Evolutionary conservation across 345 rosid genomes (phyloP).

Genomic region (Noccaea caerulescens): DNA sequence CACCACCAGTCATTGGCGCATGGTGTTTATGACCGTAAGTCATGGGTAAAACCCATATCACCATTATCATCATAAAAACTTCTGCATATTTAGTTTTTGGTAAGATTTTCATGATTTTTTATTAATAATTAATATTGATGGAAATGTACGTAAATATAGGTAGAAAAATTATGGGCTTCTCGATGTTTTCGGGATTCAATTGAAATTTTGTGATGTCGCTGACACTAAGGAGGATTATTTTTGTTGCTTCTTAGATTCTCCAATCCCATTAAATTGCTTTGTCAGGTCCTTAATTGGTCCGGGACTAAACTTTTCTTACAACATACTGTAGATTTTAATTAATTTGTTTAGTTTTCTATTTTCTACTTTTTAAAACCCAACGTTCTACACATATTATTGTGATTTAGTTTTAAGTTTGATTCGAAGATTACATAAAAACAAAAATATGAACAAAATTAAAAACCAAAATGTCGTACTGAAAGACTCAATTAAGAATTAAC

Average conservation of each 20-base stretch:
- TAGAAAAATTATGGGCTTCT: constrained; percentile 40
- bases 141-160: not conserved
- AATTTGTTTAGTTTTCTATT: no score
- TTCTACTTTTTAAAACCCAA: no score
- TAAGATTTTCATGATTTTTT: constrained; percentile 20
- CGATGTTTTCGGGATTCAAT: constrained; percentile 74
- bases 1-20: not conserved
- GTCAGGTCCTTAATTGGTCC: no score
- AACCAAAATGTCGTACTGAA: no score
- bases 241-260: constrained; percentile 39
- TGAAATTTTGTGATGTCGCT: constrained; percentile 83
- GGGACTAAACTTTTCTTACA: no score
- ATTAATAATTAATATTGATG: not conserved
- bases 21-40: not conserved
- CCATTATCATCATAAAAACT: constrained; percentile 12
- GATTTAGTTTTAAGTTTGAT: no score
- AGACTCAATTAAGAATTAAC: no score
- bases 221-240: no score
- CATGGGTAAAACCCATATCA: constrained; percentile 25
- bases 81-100: not conserved
- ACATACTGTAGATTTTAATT: no score
- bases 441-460: no score
- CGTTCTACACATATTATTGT: no score
- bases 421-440: no score
- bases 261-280: not conserved